Percentiles rank a stretch among this genome's conserved stretches.
Evolutionary conservation across 2,329 filamentous ascomycete genomes (phyloP).

Genomic region (Cladophialophora yegresii): DNA sequence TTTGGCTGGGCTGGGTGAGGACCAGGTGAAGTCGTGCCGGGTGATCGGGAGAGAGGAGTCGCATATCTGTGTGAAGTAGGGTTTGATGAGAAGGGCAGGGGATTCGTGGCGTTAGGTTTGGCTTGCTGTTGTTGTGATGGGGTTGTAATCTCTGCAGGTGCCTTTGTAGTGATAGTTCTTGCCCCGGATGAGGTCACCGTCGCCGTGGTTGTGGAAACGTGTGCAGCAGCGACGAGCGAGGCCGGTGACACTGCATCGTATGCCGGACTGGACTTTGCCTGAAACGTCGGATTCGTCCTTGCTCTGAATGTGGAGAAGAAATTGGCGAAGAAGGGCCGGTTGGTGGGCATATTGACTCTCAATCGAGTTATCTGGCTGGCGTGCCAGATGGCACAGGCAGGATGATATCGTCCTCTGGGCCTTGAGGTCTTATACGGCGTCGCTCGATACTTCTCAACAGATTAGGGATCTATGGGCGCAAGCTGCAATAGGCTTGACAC

Average conservation of each 20-base stretch:
- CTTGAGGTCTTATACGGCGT: slow-evolving; percentile 7
- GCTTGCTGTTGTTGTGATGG: slow-evolving; percentile 38
- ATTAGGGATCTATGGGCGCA: slow-evolving; percentile 16
- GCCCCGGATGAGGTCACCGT: slow-evolving; percentile 47
- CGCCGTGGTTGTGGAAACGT: slow-evolving; percentile 42
- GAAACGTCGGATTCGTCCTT: slow-evolving; percentile 58
- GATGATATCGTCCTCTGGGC: not conserved
- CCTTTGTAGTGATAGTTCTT: slow-evolving; percentile 53
- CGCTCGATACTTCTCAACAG: slow-evolving; percentile 14
- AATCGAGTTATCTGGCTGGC: slow-evolving; percentile 1
- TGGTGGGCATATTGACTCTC: slow-evolving; percentile 59
- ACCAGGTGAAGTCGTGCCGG: slow-evolving; percentile 33
- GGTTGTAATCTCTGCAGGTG: slow-evolving; percentile 37
- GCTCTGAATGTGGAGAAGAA: slow-evolving; percentile 69
- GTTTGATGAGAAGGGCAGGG: slow-evolving; percentile 28
- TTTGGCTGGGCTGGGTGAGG: slow-evolving; percentile 39
- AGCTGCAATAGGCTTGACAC: slow-evolving; percentile 14
- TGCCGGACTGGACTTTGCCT: slow-evolving; percentile 53
- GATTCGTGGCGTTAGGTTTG: slow-evolving; percentile 41
- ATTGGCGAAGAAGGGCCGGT: slow-evolving; percentile 66
- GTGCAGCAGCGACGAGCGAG: slow-evolving; percentile 42
- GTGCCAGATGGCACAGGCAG: slow-evolving; percentile 9
- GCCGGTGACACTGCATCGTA: slow-evolving; percentile 39
- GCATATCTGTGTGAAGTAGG: slow-evolving; percentile 30
- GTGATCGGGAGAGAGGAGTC: slow-evolving; percentile 31